Evolutionary conservation across 2,329 filamentous ascomycete species (phyloP), one percentile per base, ranked within the genome.

Genomic region (Cordyceps fumosorosea): DNA sequence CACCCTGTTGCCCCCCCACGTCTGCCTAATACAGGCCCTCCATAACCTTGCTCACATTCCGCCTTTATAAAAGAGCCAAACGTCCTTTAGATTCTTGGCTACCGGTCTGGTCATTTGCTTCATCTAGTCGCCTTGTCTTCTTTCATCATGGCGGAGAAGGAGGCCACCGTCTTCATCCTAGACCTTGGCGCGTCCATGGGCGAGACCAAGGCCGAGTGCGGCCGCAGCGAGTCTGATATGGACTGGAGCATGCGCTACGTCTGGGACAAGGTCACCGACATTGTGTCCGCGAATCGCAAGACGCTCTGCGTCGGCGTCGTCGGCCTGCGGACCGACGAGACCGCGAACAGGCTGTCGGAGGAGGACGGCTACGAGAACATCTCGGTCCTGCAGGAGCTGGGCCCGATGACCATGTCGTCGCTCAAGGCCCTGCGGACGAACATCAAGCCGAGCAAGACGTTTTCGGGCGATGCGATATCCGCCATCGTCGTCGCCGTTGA

Each of bases 241-340:
- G 91, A 97, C 64, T 99, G 89, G 86, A 85, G 86, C 54, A 87
- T 98, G 85, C 85, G 86, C 65, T 99, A 96, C 76, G 84, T 98
- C 56, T 99, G 93, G 93, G 93, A 98, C 80, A 95, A 90, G 72
- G 84, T 88, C 48, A 85, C 84, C 24, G 87, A 88, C 70, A 87
- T 86, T 3, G 87, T 88, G 12, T 84, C 87, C 5, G 81, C 86
- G 0, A 88, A 85, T 44, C 82, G 87, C 44, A 87, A 85, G 71
- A 87, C 84, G 1, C 84, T 87, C 76, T 86, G 85, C 8, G 87
- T 89, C 66, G 84, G 91, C n/a, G 88, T 97, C 2, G 75, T 99
- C 63, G 95, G 89, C 0, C 79, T 97, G 62, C 85, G 90, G 63
- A 96, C 93, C 20, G 88, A 96, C 68, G 86, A 81, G 48, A 93